Conservation (phyloP, 2,329 filamentous ascomycete genomes). For the Trichoderma arundinaceum region DNA sequence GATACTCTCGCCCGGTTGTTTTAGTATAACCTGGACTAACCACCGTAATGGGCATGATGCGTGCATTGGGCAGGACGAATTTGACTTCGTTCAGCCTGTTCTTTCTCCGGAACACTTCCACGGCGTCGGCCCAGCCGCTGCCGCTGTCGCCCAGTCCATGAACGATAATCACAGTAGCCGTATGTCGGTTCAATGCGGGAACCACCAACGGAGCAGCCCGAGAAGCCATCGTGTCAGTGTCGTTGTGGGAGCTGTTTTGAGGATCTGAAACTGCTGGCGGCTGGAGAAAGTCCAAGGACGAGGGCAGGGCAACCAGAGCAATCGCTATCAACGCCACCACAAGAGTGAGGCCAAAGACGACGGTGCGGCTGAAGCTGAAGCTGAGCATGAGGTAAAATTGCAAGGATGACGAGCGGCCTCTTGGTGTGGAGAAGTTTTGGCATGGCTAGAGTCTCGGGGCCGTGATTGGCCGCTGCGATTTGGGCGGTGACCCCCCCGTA, state of each 20-base stretch:
- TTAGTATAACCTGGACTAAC: slow-evolving; percentile 38
- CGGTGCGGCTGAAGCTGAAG: slow-evolving; percentile 12
- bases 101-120: slow-evolving; percentile 84
- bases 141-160: slow-evolving; percentile 90
- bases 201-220: slow-evolving; percentile 67
- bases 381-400: slow-evolving; percentile 30
- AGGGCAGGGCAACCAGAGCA: slow-evolving; percentile 1
- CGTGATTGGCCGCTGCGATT: slow-evolving; percentile 15
- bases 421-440: slow-evolving; percentile 23
- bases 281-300: neutral
- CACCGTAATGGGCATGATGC: slow-evolving; percentile 80
- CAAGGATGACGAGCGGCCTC: slow-evolving; percentile 10
- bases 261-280: neutral
- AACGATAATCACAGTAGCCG: slow-evolving; percentile 91
- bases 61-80: slow-evolving; percentile 93
- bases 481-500: neutral
- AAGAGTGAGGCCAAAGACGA: slow-evolving; percentile 12
- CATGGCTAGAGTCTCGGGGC: neutral
- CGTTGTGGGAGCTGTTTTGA: neutral
- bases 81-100: slow-evolving; percentile 86
- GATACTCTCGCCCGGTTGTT: neutral
- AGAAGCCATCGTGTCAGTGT: slow-evolving; percentile 35
- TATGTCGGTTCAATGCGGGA: slow-evolving; percentile 81
- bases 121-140: slow-evolving; percentile 78
- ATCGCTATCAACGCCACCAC: slow-evolving; percentile 17